phyloP scores from a whole-genome alignment of 108 stramenopile species.

The Conticribra guillardii region DNA sequence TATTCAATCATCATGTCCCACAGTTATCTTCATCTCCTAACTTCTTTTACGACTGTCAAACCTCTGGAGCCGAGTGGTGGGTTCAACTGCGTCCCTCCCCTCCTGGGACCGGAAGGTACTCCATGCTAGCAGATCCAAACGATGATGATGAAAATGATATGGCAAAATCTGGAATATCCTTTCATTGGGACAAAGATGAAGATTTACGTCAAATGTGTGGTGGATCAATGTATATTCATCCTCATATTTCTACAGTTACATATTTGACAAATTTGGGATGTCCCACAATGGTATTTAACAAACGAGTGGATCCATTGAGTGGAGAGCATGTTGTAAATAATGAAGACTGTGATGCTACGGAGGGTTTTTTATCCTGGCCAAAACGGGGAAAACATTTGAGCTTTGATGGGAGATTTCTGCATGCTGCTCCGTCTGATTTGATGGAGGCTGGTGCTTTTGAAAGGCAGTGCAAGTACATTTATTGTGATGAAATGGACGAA shows the following conservation, averaged over 20 bases:
- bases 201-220: slow-evolving; percentile 73
- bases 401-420: slow-evolving; percentile 81
- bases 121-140: slow-evolving; percentile 19
- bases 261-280: slow-evolving; percentile 77
- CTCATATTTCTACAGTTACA: slow-evolving; percentile 84
- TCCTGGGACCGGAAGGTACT: slow-evolving; percentile 41
- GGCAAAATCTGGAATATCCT: slow-evolving; percentile 62
- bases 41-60: slow-evolving; percentile 36
- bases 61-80: slow-evolving; percentile 88
- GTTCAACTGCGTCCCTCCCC: slow-evolving; percentile 81
- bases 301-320: slow-evolving; percentile 59
- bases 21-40: background rate
- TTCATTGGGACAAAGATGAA: slow-evolving; percentile 92
- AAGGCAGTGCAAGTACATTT: slow-evolving; percentile 37
- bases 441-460: slow-evolving; percentile 62
- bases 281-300: slow-evolving; percentile 68
- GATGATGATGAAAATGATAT: slow-evolving; percentile 36
- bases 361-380: slow-evolving; percentile 73
- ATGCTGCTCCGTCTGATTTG: slow-evolving; percentile 76
- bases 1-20: slow-evolving; percentile 75
- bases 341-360: slow-evolving; percentile 5
- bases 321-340: slow-evolving; percentile 56
- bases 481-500: slow-evolving; percentile 13
- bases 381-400: slow-evolving; percentile 75
- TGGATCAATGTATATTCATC: slow-evolving; percentile 75